Evolutionary conservation across 129 eudicot genomes (phyloP).

Genomic region (Centrapalus pauciflorus): DNA sequence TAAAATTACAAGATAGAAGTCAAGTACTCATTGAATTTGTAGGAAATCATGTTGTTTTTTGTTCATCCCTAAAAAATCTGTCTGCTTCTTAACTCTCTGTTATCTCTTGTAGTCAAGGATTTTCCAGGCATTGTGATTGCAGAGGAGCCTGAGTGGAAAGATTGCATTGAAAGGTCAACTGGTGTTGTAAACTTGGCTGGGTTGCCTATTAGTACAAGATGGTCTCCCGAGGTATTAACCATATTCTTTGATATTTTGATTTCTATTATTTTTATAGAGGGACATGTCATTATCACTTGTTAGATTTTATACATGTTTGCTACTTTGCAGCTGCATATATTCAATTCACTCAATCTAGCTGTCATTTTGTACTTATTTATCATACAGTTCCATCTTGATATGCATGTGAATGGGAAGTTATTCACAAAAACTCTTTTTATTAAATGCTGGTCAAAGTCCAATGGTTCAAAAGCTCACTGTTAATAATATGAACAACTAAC

Average conservation of each 20-base stretch:
- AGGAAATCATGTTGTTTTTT: background rate
- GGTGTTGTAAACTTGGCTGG: constrained; percentile 98
- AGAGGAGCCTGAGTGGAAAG: constrained; percentile 85
- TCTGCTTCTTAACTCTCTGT: background rate
- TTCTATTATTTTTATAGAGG: background rate
- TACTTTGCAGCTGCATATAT: background rate
- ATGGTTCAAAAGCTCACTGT: background rate
- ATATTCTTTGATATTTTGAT: background rate
- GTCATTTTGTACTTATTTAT: background rate
- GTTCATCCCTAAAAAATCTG: background rate
- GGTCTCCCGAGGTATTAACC: constrained; percentile 84
- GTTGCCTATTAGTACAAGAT: constrained; percentile 92
- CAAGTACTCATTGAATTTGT: constrained; percentile 2
- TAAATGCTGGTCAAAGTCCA: background rate
- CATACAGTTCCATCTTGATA: background rate
- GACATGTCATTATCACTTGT: background rate
- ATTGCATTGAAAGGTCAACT: constrained; percentile 78
- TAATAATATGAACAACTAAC: background rate
- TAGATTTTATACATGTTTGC: background rate
- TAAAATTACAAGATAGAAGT: background rate
- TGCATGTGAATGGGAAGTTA: background rate
- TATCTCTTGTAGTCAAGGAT: constrained; percentile 49
- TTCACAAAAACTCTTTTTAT: background rate
- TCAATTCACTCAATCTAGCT: background rate
- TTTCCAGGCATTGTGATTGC: constrained; percentile 86